A percentile compares a stretch with the other conserved stretches of the same genome.
Evolutionary conservation across 2,329 filamentous ascomycete genomes (phyloP).

Genomic region (Aureobasidium sp.): DNA sequence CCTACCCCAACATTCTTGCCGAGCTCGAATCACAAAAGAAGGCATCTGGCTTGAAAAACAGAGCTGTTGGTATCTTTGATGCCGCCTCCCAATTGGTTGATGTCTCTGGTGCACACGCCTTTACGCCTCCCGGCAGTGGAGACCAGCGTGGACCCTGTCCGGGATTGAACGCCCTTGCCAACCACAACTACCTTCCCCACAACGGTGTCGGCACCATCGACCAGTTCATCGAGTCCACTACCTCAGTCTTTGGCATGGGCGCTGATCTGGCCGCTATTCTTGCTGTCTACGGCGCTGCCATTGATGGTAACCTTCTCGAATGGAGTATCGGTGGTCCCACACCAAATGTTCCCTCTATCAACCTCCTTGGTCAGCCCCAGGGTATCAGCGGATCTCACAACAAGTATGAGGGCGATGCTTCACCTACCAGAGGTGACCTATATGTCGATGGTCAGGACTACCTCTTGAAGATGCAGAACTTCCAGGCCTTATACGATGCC

Average conservation of each 20-base stretch:
- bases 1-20: slow-evolving; percentile 20
- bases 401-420: slow-evolving; percentile 32
- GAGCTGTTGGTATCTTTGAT: slow-evolving; percentile 23
- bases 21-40: slow-evolving; percentile 17
- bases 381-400: slow-evolving; percentile 27
- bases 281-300: slow-evolving; percentile 28
- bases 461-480: slow-evolving; percentile 22
- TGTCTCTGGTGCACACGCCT: slow-evolving; percentile 24
- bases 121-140: slow-evolving; percentile 23
- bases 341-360: slow-evolving; percentile 17
- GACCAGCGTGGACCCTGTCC: slow-evolving; percentile 30
- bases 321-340: slow-evolving; percentile 26
- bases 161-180: slow-evolving; percentile 30
- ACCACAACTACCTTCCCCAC: slow-evolving; percentile 29
- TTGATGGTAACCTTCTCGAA: slow-evolving; percentile 26
- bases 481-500: slow-evolving; percentile 25
- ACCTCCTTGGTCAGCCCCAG: slow-evolving; percentile 21
- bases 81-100: slow-evolving; percentile 26
- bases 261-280: slow-evolving; percentile 29
- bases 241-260: slow-evolving; percentile 30
- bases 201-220: slow-evolving; percentile 30
- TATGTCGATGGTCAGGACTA: slow-evolving; percentile 27
- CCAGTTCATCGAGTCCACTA: slow-evolving; percentile 28
- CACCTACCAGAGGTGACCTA: slow-evolving; percentile 28
- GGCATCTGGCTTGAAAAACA: slow-evolving; percentile 10